phyloP scores from a whole-genome alignment of 1,284 basidiomycete species.

The Cystobasidium slooffiae region DNA sequence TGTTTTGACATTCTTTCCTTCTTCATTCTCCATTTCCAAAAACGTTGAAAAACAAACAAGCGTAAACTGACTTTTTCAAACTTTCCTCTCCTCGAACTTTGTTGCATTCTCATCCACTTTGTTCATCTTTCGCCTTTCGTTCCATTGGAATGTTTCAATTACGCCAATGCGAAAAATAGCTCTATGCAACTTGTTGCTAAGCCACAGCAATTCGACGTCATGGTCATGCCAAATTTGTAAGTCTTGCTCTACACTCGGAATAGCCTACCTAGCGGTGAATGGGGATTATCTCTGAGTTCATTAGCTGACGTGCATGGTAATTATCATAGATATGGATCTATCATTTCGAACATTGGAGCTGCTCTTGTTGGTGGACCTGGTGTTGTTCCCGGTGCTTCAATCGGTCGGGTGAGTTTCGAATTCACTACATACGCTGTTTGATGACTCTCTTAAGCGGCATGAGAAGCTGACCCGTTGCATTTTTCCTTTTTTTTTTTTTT shows the following conservation, averaged over 20 bases:
- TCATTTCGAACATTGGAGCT: conserved; percentile 97
- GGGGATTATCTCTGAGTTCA: too few species aligned
- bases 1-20: conserved; percentile 33
- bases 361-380: conserved; percentile 97
- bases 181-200: conserved; percentile 98
- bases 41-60: too few species aligned
- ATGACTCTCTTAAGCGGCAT: background rate
- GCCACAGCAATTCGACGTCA: conserved; percentile 95
- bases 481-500: too few species aligned
- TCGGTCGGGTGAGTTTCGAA: conserved; percentile 73
- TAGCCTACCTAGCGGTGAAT: too few species aligned
- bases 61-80: background rate
- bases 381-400: conserved; percentile 97
- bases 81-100: background rate
- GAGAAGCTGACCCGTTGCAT: conserved; percentile 25
- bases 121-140: too few species aligned
- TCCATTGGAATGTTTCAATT: too few species aligned
- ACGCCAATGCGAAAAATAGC: conserved; percentile 57
- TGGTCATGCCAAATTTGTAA: conserved; percentile 91
- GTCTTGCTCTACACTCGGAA: conserved; percentile 36
- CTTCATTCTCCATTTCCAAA: too few species aligned
- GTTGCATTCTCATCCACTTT: too few species aligned
- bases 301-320: too few species aligned
- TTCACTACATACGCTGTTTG: background rate
- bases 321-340: conserved; percentile 77